Conservation (phyloP, 2,329 filamentous ascomycete genomes). For the Neofusicoccum kwambonambiense region DNA sequence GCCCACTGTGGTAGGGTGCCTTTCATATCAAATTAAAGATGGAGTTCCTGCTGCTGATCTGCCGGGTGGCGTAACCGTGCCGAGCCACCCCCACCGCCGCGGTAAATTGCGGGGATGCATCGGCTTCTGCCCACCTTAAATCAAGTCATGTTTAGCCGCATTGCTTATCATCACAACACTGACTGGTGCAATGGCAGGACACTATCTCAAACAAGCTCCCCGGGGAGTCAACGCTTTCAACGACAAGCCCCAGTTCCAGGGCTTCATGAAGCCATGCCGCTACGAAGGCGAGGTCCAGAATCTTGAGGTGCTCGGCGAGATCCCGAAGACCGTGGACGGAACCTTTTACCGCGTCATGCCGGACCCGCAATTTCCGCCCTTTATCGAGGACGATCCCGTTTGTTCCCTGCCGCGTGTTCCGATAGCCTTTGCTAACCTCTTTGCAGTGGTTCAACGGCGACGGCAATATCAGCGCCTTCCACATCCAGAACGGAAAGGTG, state of each 20-base stretch:
- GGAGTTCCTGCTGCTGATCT: too few relatives aligned
- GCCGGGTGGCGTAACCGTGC: not conserved
- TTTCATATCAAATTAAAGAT: too few relatives aligned
- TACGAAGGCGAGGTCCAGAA: constrained; percentile 41
- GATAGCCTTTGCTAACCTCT: not conserved
- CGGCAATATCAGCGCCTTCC: constrained; percentile 41
- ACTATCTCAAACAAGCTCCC: not conserved
- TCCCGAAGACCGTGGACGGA: constrained; percentile 33
- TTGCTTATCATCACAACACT: too few relatives aligned
- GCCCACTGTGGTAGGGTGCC: too few relatives aligned
- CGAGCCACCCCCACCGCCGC: not conserved
- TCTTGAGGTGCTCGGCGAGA: constrained; percentile 30
- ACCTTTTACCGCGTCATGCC: constrained; percentile 49
- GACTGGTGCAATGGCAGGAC: not conserved
- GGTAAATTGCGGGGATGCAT: not conserved
- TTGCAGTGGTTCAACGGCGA: constrained; percentile 37
- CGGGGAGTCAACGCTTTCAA: not conserved
- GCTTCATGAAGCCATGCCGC: constrained; percentile 33
- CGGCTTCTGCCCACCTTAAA: not conserved
- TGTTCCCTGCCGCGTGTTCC: too few relatives aligned
- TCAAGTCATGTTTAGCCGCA: too few relatives aligned
- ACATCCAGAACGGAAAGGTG: constrained; percentile 33
- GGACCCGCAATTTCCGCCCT: constrained; percentile 42
- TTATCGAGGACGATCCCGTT: constrained; percentile 36
- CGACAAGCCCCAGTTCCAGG: constrained; percentile 19